Evolutionary conservation across 768 basidiomycete genomes (phyloP), one percentile per base, ranked within the genome.

Genomic region (Termitomyces sp.): DNA sequence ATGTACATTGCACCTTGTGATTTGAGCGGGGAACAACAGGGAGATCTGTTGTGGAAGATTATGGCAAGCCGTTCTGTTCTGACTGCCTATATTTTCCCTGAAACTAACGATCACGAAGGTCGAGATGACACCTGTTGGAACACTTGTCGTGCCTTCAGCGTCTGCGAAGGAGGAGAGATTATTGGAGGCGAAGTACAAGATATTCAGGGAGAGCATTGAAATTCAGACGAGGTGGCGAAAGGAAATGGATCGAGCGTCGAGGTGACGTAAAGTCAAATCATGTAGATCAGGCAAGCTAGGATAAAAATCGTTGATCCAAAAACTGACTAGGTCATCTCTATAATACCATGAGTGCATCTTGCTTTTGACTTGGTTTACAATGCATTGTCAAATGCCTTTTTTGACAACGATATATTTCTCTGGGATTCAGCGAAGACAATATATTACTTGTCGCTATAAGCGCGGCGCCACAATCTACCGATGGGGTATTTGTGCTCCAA

Each of bases 111-210:
- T 56, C 5, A 20, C 33, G 15, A 29, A 93, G 91, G 83, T 89
- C 31, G 88, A 93, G 61, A 98, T 99, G 97, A 96, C 94, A 7
- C 88, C 91, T 32, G 74, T 85, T 1, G 96, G 89, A 4, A 83
- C 79, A 15, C 73, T 88, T 41, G 77, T 99, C 32, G 65, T 70
- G 7, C 91, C 95, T 2, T 72, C 75, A 15, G 84, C 85, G 11
- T 77, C 79, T 3, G 57, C 68, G 1, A 82, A 73, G 68, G 92
- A 89, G 70, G 85, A 83, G 70, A 86, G 76, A 64, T 68, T 98
- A 44, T 73, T 98, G 48, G 84, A 91, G 52, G 92, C 88, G 7
- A 99, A 99, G 75, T 98, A 97, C 71, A 85, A 82, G 68, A 94
- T 98, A 64, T 98, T 98, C 75, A 71, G 82, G 53, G 94, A 98